Evolutionary conservation across 148 eudicot species (phyloP), one percentile per base, ranked within the genome.

Genomic region (Oxyria digyna): DNA sequence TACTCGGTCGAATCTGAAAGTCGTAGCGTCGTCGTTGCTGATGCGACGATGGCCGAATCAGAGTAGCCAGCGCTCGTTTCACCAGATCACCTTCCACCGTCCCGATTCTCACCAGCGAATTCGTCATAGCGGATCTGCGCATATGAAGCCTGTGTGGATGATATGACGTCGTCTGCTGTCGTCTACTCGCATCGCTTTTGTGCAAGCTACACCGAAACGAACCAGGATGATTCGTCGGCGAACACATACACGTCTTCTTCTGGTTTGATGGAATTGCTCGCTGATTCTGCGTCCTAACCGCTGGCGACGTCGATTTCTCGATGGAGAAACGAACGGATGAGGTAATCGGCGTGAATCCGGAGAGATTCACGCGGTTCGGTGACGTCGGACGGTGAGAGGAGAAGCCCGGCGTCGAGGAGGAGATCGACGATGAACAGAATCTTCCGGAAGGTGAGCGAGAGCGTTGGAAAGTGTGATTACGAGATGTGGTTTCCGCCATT

Each of bases 81-180:
- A 80, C 89, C 82, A 74, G 77, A 43, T 83, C 89, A 0, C 89
- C 89, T 69, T 85, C 89, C 2, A 85, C 86, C 0, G 85, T 81
- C 6, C 89, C 89, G 41, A 83, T 85, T 69, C 87, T 78, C 68
- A 83, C 89, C 6, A 85, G 63, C 69, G 89, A 85, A 62, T 85
- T 82, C 52, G 78, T 78, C 89, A 85, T 85, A 68, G 89, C 86
- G 2, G 84, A 85, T 73, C 89, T 68, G 41, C 84, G 62, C 71
- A 82, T 75, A 7, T 85, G 74, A 54, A 85, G 27, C 73, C 81
- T 52, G 13, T 80, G 71, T 68, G 79, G 72, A 59, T 67, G 73
- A 72, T 71, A 81, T 69, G 81, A 77, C 79, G 31, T 35, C 31
- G 24, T 24, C 62, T 50, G 57, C 54, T 2, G 37, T 37, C 9